phyloP scores from a whole-genome alignment of 169 alveolate genomes.

The Plasmodium reichenowi region DNA sequence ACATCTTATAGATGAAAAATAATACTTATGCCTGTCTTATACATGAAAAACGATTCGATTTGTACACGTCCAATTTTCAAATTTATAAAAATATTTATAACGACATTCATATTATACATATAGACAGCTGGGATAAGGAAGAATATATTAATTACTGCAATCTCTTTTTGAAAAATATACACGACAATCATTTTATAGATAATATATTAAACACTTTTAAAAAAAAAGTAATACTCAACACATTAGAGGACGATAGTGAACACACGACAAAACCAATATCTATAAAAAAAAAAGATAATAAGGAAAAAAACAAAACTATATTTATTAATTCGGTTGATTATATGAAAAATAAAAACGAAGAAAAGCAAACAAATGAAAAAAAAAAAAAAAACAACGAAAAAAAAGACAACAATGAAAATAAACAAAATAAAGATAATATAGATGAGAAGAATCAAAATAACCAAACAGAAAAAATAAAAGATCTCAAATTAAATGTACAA shows the following conservation, averaged over 20 bases:
- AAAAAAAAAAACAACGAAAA: background rate
- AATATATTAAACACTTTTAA: constrained; percentile 60
- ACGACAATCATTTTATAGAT: constrained; percentile 66
- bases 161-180: constrained; percentile 39
- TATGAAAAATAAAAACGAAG: constrained; percentile 26
- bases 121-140: constrained; percentile 69
- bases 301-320: constrained; percentile 22
- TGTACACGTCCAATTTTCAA: constrained; percentile 22
- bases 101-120: constrained; percentile 39
- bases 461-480: background rate
- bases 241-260: constrained; percentile 69
- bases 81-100: constrained; percentile 63
- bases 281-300: constrained; percentile 33
- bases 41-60: constrained; percentile 66
- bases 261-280: constrained; percentile 8
- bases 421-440: background rate
- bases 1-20: constrained; percentile 28
- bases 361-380: background rate
- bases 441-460: background rate
- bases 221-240: constrained; percentile 67
- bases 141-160: constrained; percentile 46
- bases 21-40: constrained; percentile 71
- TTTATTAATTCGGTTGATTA: constrained; percentile 45
- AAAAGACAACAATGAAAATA: background rate
- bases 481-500: background rate